Base-by-base conservation (phyloP, 2,329 filamentous ascomycete genomes). In the Lachnellula subtilissima region DNA sequence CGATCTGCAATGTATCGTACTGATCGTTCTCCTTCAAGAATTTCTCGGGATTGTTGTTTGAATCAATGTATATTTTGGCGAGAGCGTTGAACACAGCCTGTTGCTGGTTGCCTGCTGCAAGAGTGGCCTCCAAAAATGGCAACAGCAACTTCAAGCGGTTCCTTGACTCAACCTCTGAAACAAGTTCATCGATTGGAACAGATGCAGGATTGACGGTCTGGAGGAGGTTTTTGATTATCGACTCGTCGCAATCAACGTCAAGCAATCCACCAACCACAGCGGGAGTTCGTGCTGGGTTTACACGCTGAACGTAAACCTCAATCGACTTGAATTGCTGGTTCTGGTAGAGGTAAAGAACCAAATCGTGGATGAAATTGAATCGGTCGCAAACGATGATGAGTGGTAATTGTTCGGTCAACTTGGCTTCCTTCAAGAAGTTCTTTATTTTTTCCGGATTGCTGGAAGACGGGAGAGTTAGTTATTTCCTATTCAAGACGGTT, bases 241-340 rank as follows among this genome's bases (percentile, higher is more conserved):
- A 82, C 78, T 99, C 94, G 43, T 99, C 95, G 67, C 94, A 99
- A 69, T 99, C 94, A 52, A 99, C 94, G 69, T 99, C 94, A 49
- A 99, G 80, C 35, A 99, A 78, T 37, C 92, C 94, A 65, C 94
- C 94, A 64, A 99, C 85, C 59, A 99, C 94, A 55, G 91, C 89
- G 5, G 94, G 94, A 5, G 95, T 94, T 66, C 94, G 82, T 15
- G 87, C 80, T 5, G 94, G 92, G 76, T 99, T 99, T 65, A 99
- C 92, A 46, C 91, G 88, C 78, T 99, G 94, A 28, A 99, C 94
- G 66, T 99, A 99, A 9, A 95, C 87, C 76, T 99, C 94, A 63
- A 99, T 99, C 1, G 94, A 96, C 77, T 96, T 91, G 82, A 97
- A 99, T 71, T 97, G 93, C 75, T 99, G 93, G 75, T 96, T 96